These are phyloP conservation scores for Colletotrichum sp. DNA, from an alignment of 2,329 filamentous ascomycete genomes.

Conservation along the genomic window DNA sequence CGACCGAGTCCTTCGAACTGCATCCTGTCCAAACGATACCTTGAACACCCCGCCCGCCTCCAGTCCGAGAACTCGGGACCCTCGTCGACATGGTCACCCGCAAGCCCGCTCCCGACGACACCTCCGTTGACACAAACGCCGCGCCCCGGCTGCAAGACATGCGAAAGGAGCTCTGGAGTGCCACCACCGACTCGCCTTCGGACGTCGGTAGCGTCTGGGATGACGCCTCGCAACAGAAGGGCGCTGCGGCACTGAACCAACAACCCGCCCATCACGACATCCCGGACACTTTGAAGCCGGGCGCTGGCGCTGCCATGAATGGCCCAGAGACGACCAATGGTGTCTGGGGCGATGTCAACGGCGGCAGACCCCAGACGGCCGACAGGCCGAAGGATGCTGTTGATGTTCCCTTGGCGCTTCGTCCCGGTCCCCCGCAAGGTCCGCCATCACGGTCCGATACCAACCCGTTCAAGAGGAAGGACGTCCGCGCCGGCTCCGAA, in stretches of 20 bases:
- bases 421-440: constrained; percentile 25
- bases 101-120: constrained; percentile 38
- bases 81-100: constrained; percentile 43
- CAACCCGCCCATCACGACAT: constrained; percentile 21
- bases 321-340: constrained; percentile 30
- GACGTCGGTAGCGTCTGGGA: constrained; percentile 27
- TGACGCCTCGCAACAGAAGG: constrained; percentile 20
- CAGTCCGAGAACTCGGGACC: constrained; percentile 12
- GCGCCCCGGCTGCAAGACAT: constrained; percentile 29
- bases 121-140: constrained; percentile 26
- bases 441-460: constrained; percentile 38
- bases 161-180: constrained; percentile 34
- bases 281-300: constrained; percentile 36
- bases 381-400: not conserved
- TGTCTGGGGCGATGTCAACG: constrained; percentile 32
- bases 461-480: constrained; percentile 59
- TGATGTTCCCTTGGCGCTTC: constrained; percentile 34
- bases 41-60: not conserved
- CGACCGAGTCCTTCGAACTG: not conserved
- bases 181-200: constrained; percentile 32
- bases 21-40: not conserved
- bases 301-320: constrained; percentile 23
- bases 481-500: constrained; percentile 29
- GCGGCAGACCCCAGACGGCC: constrained; percentile 10
- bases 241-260: not conserved